A percentile compares a stretch with the other conserved stretches of the same genome.
Evolutionary conservation across 176 grass and related monocot genomes (phyloP).

Genomic region (Dendrocalamus sinicus): DNA sequence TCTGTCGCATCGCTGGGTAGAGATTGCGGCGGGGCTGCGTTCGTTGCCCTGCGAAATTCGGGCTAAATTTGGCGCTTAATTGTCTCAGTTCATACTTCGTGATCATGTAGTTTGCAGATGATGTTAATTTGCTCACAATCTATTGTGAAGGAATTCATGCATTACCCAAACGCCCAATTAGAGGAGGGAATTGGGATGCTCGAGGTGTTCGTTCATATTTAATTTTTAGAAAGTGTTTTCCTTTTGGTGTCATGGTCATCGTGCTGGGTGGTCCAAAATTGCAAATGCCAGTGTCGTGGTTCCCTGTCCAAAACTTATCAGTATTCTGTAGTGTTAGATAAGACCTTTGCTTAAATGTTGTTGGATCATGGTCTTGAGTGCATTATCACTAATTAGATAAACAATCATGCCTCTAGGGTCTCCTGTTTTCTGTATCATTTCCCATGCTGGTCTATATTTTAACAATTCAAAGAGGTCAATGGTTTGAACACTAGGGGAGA

Average conservation of each 20-base stretch:
- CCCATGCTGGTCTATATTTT: neutral
- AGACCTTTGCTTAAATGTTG: neutral
- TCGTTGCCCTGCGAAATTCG: neutral
- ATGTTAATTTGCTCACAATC: neutral
- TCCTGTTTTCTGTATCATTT: neutral
- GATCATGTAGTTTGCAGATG: neutral
- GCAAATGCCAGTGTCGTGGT: neutral
- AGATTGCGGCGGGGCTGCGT: neutral
- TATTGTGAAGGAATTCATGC: neutral
- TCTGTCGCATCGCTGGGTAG: neutral
- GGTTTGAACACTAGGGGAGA: neutral
- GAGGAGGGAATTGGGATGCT: neutral
- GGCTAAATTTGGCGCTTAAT: neutral
- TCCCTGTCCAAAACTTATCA: neutral
- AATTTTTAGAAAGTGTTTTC: neutral
- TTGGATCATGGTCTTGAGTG: neutral
- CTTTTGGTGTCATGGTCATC: neutral
- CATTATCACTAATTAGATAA: neutral
- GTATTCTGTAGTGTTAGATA: neutral
- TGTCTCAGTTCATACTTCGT: neutral
- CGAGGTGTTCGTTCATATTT: neutral
- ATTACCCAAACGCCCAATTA: neutral
- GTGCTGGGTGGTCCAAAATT: neutral
- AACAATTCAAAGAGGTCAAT: neutral
- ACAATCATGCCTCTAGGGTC: neutral